phyloP scores from a whole-genome alignment of 2,329 filamentous ascomycete genomes.

The Dothidotthia symphoricarpi region DNA sequence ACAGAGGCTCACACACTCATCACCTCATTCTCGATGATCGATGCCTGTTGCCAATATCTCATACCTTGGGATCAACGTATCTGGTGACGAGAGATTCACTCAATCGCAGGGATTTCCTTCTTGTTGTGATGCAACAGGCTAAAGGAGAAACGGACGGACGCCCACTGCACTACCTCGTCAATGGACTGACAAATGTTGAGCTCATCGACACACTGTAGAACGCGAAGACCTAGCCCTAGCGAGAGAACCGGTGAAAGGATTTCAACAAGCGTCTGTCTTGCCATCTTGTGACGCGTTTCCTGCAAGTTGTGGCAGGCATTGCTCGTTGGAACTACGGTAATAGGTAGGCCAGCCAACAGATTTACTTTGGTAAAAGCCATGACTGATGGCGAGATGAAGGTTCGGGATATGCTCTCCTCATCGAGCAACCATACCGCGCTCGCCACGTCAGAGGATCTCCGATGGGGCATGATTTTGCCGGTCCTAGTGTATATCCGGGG shows the following conservation, averaged over 20 bases:
- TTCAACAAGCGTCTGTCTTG: constrained; percentile 31
- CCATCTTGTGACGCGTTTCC: constrained; percentile 36
- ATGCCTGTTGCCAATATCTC: constrained; percentile 18
- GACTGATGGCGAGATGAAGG: constrained; percentile 42
- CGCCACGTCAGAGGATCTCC: constrained; percentile 56
- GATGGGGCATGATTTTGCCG: constrained; percentile 49
- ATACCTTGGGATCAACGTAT: constrained; percentile 27
- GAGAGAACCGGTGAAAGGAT: constrained; percentile 38
- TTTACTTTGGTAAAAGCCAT: constrained; percentile 35
- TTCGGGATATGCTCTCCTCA: constrained; percentile 39
- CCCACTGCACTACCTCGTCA: constrained; percentile 35
- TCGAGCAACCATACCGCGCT: constrained; percentile 46
- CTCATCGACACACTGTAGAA: constrained; percentile 17
- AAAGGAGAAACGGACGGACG: no score
- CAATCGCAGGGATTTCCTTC: constrained; percentile 17
- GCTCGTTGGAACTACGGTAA: constrained; percentile 29
- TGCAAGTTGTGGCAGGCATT: constrained; percentile 31
- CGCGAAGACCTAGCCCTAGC: constrained; percentile 26
- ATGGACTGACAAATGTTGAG: constrained; percentile 24
- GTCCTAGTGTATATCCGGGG: constrained; percentile 46
- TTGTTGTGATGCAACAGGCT: no score
- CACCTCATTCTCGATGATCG: constrained; percentile 12
- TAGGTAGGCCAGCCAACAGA: constrained; percentile 28
- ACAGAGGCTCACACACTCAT: constrained; percentile 17
- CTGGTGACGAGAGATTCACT: constrained; percentile 30